These are phyloP conservation scores for Helicocarpus griseus DNA, from an alignment of 2,329 filamentous ascomycete species.

Conservation along the genomic window DNA sequence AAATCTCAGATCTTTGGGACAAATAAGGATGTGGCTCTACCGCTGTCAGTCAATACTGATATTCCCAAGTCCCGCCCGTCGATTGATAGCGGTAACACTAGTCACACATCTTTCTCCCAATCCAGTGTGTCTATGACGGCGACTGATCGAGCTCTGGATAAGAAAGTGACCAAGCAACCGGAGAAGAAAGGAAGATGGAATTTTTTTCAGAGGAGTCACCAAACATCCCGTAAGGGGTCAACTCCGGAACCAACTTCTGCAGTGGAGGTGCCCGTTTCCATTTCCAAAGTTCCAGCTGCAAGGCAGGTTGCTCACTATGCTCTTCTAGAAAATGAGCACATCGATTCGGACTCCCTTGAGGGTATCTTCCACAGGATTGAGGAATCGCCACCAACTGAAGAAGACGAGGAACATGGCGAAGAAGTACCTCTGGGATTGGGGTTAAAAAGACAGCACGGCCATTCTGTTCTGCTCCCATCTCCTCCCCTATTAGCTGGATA, in stretches of 20 bases:
- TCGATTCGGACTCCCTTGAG: constrained; percentile 29
- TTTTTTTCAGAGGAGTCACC: constrained; percentile 44
- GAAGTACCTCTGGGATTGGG: constrained; percentile 19
- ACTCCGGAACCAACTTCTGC: constrained; percentile 14
- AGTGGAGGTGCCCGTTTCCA: constrained; percentile 28
- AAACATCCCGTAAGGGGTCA: constrained; percentile 33
- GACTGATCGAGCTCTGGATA: constrained; percentile 9
- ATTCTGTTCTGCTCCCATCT: constrained; percentile 34
- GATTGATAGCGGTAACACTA: constrained; percentile 15
- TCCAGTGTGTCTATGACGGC: constrained; percentile 10
- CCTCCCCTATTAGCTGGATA: constrained; percentile 31
- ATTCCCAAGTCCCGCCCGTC: constrained; percentile 16
- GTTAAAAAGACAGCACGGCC: constrained; percentile 23
- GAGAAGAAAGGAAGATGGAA: constrained; percentile 45
- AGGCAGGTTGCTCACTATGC: constrained; percentile 50
- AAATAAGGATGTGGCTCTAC: constrained; percentile 11
- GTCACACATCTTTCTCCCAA: constrained; percentile 7
- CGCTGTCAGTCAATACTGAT: constrained; percentile 17
- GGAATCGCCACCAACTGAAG: constrained; percentile 31
- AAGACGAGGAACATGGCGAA: constrained; percentile 11
- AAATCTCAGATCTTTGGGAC: constrained; percentile 19
- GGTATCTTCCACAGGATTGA: constrained; percentile 30
- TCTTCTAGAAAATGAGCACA: constrained; percentile 39
- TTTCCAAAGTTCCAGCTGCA: constrained; percentile 27
- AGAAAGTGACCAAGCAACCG: constrained; percentile 16